Evolutionary conservation across 1,139 yeast species (phyloP), one percentile per base, ranked within the genome.

Genomic region (Blastobotrys capitulatus): DNA sequence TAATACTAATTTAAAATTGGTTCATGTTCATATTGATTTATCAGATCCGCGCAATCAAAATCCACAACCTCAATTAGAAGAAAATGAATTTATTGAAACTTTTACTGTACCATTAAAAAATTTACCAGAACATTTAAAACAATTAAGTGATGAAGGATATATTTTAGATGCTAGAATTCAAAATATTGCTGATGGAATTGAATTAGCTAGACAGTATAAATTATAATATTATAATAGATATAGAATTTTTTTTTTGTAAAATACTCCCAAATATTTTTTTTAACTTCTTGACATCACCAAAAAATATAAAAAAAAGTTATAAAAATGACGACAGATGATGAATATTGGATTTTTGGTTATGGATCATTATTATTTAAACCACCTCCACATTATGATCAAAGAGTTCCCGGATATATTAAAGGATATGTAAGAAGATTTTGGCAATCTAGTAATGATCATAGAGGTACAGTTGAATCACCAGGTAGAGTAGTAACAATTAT

Each of bases 341-440:
- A 61, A 38, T 62, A 61, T 54, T 89, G 96, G 95, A 77, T 90
- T 16, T 82, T 89, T 25, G 97, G 97, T 2, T 90, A 90, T 62
- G 97, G 97, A 1, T 86, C 96, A 0, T 72, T 90, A 48, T 82
- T 90, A 25, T 90, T 85, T 74, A 90, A 89, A 62, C 97, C 96
- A 0, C 97, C 97, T 0, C 92, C 95, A 20, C 79, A 80, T 52
- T 74, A 77, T 18, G 76, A 75, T 43, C 75, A 77, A 55, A 71
- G 80, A 38, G 80, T 86, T 8, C 81, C 87, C 0, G 97, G 97
- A 0, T 78, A 82, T 53, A 73, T 90, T 27, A 74, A 75, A 50
- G 96, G 96, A 1, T 88, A 73, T 58, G 78, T 84, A 2, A 73
- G 97, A 22, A 70, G 96, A 49, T 90, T 90, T 64, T 90, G 97